Conservation (phyloP, 2,329 filamentous ascomycete genomes). For the Xylogone sp. region DNA sequence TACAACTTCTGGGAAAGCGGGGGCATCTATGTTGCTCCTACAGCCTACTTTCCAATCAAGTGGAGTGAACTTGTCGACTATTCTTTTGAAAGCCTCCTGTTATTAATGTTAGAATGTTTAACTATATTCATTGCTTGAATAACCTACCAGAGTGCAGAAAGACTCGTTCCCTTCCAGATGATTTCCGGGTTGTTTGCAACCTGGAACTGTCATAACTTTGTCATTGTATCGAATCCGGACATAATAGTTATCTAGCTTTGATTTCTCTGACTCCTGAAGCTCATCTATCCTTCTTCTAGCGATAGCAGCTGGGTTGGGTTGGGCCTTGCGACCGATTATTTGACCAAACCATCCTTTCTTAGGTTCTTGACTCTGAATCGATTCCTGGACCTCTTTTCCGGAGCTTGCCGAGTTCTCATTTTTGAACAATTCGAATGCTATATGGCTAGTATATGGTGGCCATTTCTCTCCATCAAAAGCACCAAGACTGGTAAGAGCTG, state of each 20-base stretch:
- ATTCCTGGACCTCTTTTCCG: background rate
- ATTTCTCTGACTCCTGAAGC: slow-evolving; percentile 54
- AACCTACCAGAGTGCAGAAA: slow-evolving; percentile 79
- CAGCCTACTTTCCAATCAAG: slow-evolving; percentile 70
- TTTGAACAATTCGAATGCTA: slow-evolving; percentile 87
- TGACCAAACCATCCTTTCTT: slow-evolving; percentile 20
- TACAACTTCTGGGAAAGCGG: slow-evolving; percentile 24
- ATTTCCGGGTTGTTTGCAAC: slow-evolving; percentile 71
- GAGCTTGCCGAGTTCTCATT: slow-evolving; percentile 14
- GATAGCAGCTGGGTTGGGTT: slow-evolving; percentile 39
- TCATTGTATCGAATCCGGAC: slow-evolving; percentile 93
- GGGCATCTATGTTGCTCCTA: slow-evolving; percentile 46
- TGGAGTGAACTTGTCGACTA: slow-evolving; percentile 88
- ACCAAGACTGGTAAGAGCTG: slow-evolving; percentile 71
- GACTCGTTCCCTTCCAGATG: slow-evolving; percentile 83
- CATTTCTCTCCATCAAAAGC: slow-evolving; percentile 70
- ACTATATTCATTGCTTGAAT: background rate
- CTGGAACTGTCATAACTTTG: slow-evolving; percentile 73
- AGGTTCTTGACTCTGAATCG: background rate
- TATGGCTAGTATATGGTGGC: slow-evolving; percentile 91
- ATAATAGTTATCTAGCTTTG: slow-evolving; percentile 70
- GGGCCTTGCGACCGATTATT: slow-evolving; percentile 17
- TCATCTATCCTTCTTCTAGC: slow-evolving; percentile 55
- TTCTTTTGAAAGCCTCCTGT: slow-evolving; percentile 82
- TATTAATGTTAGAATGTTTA: slow-evolving; percentile 1